Evolutionary conservation across 768 basidiomycete genomes (phyloP), one percentile per base, ranked within the genome.

Genomic region (Brasilioporus rufonigricans): DNA sequence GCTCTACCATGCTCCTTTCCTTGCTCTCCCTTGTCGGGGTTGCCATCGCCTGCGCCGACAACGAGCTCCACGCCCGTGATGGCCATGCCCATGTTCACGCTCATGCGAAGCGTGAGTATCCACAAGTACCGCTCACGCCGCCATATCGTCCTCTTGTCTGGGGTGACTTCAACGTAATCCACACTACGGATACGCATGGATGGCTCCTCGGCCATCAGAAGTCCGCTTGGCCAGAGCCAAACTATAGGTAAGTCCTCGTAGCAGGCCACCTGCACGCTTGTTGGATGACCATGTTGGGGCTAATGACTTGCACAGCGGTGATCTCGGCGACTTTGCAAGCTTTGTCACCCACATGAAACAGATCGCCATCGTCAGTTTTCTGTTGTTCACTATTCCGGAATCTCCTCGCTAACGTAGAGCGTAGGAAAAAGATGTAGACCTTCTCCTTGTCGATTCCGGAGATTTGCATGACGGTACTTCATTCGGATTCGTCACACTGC

Each of bases 141-240:
- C 92, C 92, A 5, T 79, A 80, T 52, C 76, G 85, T 21, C 80
- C 82, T 23, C 77, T 96, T 13, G 80, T 82, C 48, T 94, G 93
- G 93, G 84, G 87, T n/a, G 91, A 94, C 63, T 78, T 95, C 65
- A 95, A 94, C 65, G 80, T 94, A 62, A 78, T 94, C 44, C 84
- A 87, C 63, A 94, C 91, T 3, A 94, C 93, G 0, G 92, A 94
- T 68, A 89, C 82, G 32, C 86, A 76, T 29, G 83, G 87, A 26
- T 87, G 87, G 87, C 74, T 95, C 5, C 77, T 93, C 35, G 93
- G 93, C 1, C 93, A 96, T 72, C 89, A 91, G 62, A 87, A 91
- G 63, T 18, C 73, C 3, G 79, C 78, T 4, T 83, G 79, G 64
- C 89, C 89, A 0, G 90, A 93, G 62, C 88, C 89, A 0, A 85